Evolutionary conservation across 495 filamentous ascomycete species (phyloP).

Genomic region (Tirmania nivea): DNA sequence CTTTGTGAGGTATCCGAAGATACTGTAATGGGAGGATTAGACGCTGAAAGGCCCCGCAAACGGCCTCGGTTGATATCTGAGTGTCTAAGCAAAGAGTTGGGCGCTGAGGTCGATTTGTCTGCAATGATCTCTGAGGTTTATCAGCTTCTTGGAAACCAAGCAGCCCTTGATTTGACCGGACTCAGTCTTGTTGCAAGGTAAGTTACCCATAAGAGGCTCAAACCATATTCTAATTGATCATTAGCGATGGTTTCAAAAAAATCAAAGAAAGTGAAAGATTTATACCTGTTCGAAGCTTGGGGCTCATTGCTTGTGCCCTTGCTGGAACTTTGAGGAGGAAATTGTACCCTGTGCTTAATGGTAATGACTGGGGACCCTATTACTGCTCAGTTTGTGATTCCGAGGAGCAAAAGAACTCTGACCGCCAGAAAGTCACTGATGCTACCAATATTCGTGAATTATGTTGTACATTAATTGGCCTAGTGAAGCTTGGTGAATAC

Average conservation of each 20-base stretch:
- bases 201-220: neutral
- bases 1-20: neutral
- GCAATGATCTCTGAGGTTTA: constrained; percentile 3
- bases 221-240: neutral
- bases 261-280: constrained; percentile 10
- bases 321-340: constrained; percentile 18
- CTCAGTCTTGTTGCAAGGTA: constrained; percentile 6
- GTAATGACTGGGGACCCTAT: constrained; percentile 8
- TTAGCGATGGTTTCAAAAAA: constrained; percentile 9
- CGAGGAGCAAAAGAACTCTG: constrained; percentile 18
- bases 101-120: constrained; percentile 4
- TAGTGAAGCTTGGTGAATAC: constrained; percentile 31
- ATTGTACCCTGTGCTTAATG: constrained; percentile 7
- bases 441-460: constrained; percentile 22
- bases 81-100: constrained; percentile 8
- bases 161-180: constrained; percentile 5
- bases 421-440: neutral
- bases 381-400: constrained; percentile 22
- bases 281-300: constrained; percentile 19
- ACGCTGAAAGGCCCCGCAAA: neutral
- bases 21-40: neutral
- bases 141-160: constrained; percentile 9
- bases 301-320: constrained; percentile 26
- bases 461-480: constrained; percentile 30
- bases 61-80: constrained; percentile 8